phyloP scores from a whole-genome alignment of 2,329 filamentous ascomycete species.

The Claviceps sp. region DNA sequence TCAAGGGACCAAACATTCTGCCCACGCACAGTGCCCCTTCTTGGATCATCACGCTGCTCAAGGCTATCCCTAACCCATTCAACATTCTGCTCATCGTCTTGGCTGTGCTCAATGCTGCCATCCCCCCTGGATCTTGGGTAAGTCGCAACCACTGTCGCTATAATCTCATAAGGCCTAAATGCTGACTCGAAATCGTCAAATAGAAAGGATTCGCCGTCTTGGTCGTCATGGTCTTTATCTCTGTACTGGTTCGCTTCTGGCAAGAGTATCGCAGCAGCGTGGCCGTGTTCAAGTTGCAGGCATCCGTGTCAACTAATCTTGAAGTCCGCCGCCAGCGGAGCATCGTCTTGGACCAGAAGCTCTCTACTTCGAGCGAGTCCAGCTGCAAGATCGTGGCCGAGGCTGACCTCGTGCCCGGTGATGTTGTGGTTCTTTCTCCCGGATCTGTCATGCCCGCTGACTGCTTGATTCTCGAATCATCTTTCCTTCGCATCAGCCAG shows the following conservation, averaged over 20 bases:
- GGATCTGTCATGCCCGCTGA: conserved; percentile 17
- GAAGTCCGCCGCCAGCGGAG: conserved; percentile 9
- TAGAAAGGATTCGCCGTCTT: conserved; percentile 13
- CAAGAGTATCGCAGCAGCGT: conserved; percentile 16
- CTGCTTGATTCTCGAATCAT: conserved; percentile 15
- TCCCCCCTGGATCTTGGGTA: conserved; percentile 10
- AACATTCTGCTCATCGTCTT: conserved; percentile 13
- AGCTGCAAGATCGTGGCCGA: conserved; percentile 5
- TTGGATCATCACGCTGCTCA: conserved; percentile 15
- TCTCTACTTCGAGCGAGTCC: not conserved
- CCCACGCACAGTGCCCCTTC: conserved; percentile 14
- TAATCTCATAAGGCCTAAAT: not conserved
- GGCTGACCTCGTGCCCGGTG: conserved; percentile 13
- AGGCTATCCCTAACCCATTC: conserved; percentile 15
- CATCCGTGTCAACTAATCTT: conserved; percentile 12
- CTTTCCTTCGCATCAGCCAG: conserved; percentile 16
- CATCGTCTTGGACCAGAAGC: not conserved
- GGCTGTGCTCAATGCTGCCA: conserved; percentile 13
- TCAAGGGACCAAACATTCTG: conserved; percentile 13
- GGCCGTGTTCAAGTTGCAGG: conserved; percentile 14
- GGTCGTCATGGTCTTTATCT: conserved; percentile 14
- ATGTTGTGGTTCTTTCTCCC: conserved; percentile 12
- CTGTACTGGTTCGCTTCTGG: conserved; percentile 16
- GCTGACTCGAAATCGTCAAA: not conserved
- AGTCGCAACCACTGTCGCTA: not conserved